phyloP scores from a whole-genome alignment of 768 basidiomycete genomes.

The Tricholoma hemisulphureum region DNA sequence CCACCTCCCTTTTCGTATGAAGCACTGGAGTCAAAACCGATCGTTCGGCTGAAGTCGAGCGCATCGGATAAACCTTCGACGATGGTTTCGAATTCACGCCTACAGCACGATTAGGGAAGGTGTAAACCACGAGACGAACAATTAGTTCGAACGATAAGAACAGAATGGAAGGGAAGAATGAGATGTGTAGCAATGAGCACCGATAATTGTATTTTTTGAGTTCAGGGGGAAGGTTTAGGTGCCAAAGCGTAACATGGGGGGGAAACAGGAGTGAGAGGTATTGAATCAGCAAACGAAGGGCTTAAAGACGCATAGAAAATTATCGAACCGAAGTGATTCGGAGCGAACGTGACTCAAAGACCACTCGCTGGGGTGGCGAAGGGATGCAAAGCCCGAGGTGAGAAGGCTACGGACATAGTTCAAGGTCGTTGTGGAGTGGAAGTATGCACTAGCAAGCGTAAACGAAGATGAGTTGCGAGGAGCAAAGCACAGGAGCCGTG shows the following conservation, averaged over 20 bases:
- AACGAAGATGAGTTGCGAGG: not conserved
- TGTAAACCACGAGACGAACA: not conserved
- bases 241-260: not conserved
- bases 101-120: conserved; percentile 24
- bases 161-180: not conserved
- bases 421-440: conserved; percentile 90
- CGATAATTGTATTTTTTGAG: not conserved
- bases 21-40: conserved; percentile 65
- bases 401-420: conserved; percentile 90
- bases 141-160: not conserved
- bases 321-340: conserved; percentile 61
- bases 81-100: conserved; percentile 82
- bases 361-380: conserved; percentile 89
- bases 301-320: not conserved
- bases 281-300: not conserved
- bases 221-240: not conserved
- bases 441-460: conserved; percentile 71
- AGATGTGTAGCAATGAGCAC: not conserved
- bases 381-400: conserved; percentile 90
- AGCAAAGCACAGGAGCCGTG: not conserved
- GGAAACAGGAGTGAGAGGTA: not conserved
- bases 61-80: conserved; percentile 85
- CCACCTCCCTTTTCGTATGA: conserved; percentile 74
- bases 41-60: conserved; percentile 88
- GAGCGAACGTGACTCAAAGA: conserved; percentile 90